Evolutionary conservation across 2,329 filamentous ascomycete species (phyloP).

Genomic region (Exserohilum rostratum): DNA sequence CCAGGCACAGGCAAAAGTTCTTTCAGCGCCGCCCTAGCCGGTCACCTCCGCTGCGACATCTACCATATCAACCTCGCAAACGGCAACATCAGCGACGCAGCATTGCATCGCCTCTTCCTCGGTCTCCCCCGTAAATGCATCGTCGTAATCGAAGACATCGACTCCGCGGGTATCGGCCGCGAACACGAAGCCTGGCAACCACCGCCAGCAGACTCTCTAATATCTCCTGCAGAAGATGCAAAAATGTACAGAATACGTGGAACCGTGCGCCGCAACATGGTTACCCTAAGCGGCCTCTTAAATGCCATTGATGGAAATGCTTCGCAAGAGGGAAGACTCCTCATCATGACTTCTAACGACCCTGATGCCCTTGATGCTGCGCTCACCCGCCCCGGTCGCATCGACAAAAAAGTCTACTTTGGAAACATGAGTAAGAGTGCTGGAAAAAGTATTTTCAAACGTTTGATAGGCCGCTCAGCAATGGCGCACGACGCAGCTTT

Average conservation of each 20-base stretch:
- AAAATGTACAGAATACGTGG: no score
- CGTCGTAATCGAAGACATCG: conserved; percentile 51
- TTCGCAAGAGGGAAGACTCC: conserved; percentile 75
- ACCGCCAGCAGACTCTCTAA: not conserved
- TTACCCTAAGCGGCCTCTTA: conserved; percentile 71
- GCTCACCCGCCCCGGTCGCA: conserved; percentile 73
- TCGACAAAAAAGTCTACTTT: conserved; percentile 81
- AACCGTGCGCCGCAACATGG: conserved; percentile 17
- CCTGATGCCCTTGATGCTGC: conserved; percentile 75
- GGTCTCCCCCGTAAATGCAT: conserved; percentile 46
- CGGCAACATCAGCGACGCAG: conserved; percentile 35
- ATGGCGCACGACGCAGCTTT: conserved; percentile 24
- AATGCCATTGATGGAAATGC: conserved; percentile 85
- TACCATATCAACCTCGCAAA: conserved; percentile 47
- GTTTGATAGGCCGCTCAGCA: conserved; percentile 36
- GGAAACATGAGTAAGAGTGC: conserved; percentile 31
- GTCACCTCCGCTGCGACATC: conserved; percentile 47
- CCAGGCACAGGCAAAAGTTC: conserved; percentile 52
- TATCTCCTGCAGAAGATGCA: not conserved
- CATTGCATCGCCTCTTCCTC: conserved; percentile 27
- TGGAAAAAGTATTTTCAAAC: conserved; percentile 37
- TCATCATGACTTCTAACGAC: conserved; percentile 83
- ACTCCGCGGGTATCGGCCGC: conserved; percentile 43
- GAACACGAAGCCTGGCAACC: conserved; percentile 14
- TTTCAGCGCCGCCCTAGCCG: conserved; percentile 47